Conservation (phyloP, 345 rosid genomes). For the Diplotaxis tenuifolia region DNA sequence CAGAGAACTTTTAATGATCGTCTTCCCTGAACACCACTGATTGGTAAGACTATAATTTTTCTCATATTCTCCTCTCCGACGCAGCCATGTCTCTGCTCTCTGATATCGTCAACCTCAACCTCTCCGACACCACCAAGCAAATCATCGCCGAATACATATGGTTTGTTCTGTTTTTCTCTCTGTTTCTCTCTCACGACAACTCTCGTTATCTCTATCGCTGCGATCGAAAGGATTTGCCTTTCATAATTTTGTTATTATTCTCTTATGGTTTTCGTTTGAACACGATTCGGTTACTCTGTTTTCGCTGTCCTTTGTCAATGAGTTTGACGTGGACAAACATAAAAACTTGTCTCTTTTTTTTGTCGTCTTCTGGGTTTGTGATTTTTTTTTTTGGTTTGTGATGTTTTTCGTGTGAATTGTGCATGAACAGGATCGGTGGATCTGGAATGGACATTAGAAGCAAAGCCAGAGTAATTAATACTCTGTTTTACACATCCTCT, state of each 20-base stretch:
- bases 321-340: constrained; percentile 10
- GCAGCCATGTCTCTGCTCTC: constrained; percentile 53
- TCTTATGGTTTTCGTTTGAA: neutral
- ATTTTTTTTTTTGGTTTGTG: too few species aligned
- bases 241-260: neutral
- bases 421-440: constrained; percentile 63
- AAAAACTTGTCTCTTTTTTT: constrained; percentile 1
- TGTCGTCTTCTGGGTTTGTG: constrained; percentile 23
- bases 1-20: constrained; percentile 11
- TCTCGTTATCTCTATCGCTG: neutral
- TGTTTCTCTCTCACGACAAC: neutral
- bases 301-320: constrained; percentile 6
- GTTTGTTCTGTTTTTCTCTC: constrained; percentile 30
- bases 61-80: neutral
- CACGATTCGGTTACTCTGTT: neutral
- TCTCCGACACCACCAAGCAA: constrained; percentile 52
- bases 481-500: constrained; percentile 10
- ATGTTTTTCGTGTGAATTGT: neutral
- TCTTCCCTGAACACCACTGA: constrained; percentile 20
- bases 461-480: constrained; percentile 59
- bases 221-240: neutral
- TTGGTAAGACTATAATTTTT: neutral
- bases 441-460: constrained; percentile 75
- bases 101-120: constrained; percentile 70
- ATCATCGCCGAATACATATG: constrained; percentile 83